Percentiles rank a stretch among this genome's conserved stretches.
phyloP scores from a whole-genome alignment of 768 basidiomycete species.

The Tulasnella sp. region DNA sequence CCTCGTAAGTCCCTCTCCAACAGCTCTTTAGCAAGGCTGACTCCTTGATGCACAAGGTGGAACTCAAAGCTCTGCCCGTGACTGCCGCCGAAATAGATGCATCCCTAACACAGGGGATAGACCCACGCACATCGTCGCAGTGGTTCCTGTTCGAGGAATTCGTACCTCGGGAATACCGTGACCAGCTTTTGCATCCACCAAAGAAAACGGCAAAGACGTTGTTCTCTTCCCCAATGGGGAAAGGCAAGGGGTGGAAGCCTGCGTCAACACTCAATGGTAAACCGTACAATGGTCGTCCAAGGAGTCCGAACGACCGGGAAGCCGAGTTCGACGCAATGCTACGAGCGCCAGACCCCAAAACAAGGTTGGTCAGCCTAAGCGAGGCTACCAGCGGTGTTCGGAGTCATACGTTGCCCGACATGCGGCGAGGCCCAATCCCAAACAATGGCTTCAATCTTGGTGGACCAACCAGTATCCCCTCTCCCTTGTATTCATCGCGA shows the following conservation, averaged over 20 bases:
- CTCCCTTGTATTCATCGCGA: no score
- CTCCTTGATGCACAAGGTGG: conserved; percentile 45
- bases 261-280: conserved; percentile 71
- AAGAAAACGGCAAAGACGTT: conserved; percentile 12
- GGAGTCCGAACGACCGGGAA: conserved; percentile 35
- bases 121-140: conserved; percentile 60
- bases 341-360: conserved; percentile 11
- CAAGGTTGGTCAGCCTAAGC: conserved; percentile 9
- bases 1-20: conserved; percentile 41
- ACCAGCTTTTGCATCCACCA: conserved; percentile 45
- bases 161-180: conserved; percentile 76
- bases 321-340: conserved; percentile 71
- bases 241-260: conserved; percentile 50
- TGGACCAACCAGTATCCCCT: no score
- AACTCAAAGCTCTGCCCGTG: conserved; percentile 65
- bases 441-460: neutral
- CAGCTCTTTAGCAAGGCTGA: neutral
- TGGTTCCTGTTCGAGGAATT: conserved; percentile 88
- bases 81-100: conserved; percentile 1
- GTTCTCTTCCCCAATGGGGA: conserved; percentile 6
- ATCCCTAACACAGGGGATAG: conserved; percentile 24
- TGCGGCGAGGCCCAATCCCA: neutral
- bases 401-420: conserved; percentile 7
- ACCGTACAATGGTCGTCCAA: conserved; percentile 38
- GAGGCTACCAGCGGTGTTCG: neutral